Evolutionary conservation across 768 basidiomycete genomes (phyloP), one percentile per base, ranked within the genome.

Genomic region (Naganishia vaughanmartiniae): DNA sequence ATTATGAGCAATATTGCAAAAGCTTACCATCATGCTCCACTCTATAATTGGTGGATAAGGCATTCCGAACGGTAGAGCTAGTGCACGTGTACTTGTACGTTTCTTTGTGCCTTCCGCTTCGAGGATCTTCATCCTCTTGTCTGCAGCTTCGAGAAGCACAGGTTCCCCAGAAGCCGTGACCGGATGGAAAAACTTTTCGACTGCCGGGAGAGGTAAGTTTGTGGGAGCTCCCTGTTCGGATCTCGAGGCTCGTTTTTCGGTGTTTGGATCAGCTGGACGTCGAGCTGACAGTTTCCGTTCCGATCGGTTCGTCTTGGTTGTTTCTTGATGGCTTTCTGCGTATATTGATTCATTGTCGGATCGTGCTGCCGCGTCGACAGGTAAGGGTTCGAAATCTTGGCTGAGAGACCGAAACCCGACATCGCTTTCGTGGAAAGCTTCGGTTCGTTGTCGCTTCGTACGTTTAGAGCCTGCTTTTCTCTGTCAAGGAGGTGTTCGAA

Each of bases 91-190:
- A 45, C 68, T 69, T 12, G 26, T 58, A 24, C 58, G 56, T 39
- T 60, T 60, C 33, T 46, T 48, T n/a, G 48, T 48, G 21, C 45
- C 68, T 57, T 48, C 68, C n/a, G 42, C 58, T 26, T 60, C 33
- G 28, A 69, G 14, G 9, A 58, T 60, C 28, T n/a, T 30, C 24
- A 70, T 28, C 24, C 69, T 46, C 42, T 54, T 70, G 2, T 70
- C 69, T 30, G 69, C 60, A 36, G 69, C 69, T 70, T 70, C 60
- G 17, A 70, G 5, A 65, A 73, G 30, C 66, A 73, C 48, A 42
- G 76, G 33, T 69, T 71, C 24, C 69, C 72, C 68, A 36, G 69
- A 65, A 24, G 45, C 56, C 10, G 68, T 69, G 15, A 51, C 30
- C 10, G 57, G 55, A 19, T 21, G 34, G 48, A 51, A 69, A 26